phyloP scores from a whole-genome alignment of 2,329 filamentous ascomycete genomes.

The Paraphaeosphaeria minitans region DNA sequence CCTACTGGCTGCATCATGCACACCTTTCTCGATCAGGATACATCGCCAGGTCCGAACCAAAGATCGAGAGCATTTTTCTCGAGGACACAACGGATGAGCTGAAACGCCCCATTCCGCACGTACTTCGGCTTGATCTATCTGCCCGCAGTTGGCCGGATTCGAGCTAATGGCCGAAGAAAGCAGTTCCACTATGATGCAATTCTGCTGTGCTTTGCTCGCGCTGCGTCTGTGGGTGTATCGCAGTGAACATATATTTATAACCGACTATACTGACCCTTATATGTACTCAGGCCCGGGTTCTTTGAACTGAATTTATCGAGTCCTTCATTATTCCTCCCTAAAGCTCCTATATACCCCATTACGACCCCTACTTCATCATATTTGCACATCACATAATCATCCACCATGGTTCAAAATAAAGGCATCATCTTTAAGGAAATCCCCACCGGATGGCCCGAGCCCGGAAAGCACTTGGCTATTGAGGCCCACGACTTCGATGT shows the following conservation, averaged over 20 bases:
- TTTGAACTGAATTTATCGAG: too few relatives aligned
- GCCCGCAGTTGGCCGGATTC: conserved; percentile 5
- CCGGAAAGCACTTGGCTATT: conserved; percentile 71
- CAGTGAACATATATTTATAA: conserved; percentile 1
- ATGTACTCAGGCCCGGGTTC: not conserved
- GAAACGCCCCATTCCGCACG: not conserved
- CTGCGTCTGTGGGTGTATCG: not conserved
- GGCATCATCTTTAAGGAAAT: conserved; percentile 73
- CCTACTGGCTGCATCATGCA: not conserved
- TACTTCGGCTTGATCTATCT: not conserved
- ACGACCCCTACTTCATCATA: not conserved
- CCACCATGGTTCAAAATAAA: conserved; percentile 69
- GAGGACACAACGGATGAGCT: not conserved
- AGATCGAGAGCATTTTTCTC: not conserved
- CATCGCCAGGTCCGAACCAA: not conserved
- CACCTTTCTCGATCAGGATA: conserved; percentile 1
- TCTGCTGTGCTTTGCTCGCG: not conserved
- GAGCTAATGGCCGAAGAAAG: conserved; percentile 1
- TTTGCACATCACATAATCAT: not conserved
- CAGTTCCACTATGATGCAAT: conserved; percentile 15
- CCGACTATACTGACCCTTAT: not conserved
- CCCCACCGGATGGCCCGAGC: conserved; percentile 69
- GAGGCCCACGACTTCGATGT: conserved; percentile 73
- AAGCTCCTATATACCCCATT: not conserved
- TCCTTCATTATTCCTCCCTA: not conserved